Base-by-base conservation (phyloP, 805 yeast genomes). In the Kuraishia molischiana region DNA sequence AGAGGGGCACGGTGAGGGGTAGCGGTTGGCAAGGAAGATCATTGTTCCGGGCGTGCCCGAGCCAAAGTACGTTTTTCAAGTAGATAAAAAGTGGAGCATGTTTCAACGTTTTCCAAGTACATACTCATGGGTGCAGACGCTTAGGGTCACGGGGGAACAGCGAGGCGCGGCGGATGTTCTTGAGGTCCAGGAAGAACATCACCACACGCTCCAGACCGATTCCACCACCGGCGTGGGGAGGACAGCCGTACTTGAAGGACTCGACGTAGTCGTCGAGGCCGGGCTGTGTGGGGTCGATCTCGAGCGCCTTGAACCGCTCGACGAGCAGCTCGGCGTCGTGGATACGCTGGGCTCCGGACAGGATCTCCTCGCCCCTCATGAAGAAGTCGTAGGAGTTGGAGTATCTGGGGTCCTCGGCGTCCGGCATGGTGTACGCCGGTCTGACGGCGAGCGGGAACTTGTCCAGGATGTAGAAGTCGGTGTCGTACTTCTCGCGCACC, bases 161-260 rank as follows among this genome's bases (percentile, higher is more conserved):
- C 10, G 95, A 82, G n/a, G 99, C 97, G 60, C 98, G 81, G 66
- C 99, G 83, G 50, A 92, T 92, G 69, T 92, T 92, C 71, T 90
- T 90, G 69, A 92, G 74, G 56, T 87, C 98, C 60, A 92, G 74
- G 79, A 74, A 92, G 75, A 92, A 92, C 98, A 92, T 92, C 45
- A 92, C 86, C 26, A 92, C 98, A 70, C 99, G 85, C 68, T 92
- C 99, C 49, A 92, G 68, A 55, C 99, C 99, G 59, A 92, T 92
- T 64, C 99, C 99, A 68, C 98, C 99, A 61, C 99, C 99, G 26
- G 95, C 99, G 55, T 92, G 99, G 36, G 99, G 98, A 46, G 95
- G 82, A 71, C 97, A 90, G 15, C 97, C 99, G 58, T 81, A 90
- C 34, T 75, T 67, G 70, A 92, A 92, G 14, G 96, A 94, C 45